Conservation (phyloP, 2,329 filamentous ascomycete genomes). For the Aspergillus carbonarius region DNA sequence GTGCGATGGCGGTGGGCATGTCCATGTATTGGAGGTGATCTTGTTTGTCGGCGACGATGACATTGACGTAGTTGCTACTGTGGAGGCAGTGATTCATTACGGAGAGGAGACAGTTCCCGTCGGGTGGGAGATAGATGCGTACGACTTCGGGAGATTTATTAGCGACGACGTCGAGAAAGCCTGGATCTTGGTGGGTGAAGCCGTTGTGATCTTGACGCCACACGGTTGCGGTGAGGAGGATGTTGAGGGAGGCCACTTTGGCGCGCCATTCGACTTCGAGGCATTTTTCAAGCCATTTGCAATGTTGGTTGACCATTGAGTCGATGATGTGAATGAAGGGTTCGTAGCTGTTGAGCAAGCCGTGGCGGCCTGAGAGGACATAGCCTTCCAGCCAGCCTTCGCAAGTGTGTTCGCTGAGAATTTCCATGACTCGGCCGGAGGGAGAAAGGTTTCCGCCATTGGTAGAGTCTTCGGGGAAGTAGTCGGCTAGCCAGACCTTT, state of each 20-base stretch:
- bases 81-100: conserved; percentile 74
- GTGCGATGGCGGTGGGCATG: conserved; percentile 69
- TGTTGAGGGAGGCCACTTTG: conserved; percentile 73
- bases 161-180: conserved; percentile 74
- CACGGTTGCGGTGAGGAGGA: conserved; percentile 73
- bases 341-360: conserved; percentile 77
- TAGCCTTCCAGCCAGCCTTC: conserved; percentile 83
- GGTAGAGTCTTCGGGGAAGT: conserved; percentile 67
- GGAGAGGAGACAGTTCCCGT: conserved; percentile 74
- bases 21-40: conserved; percentile 73
- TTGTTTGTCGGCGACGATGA: conserved; percentile 77
- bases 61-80: conserved; percentile 76
- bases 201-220: conserved; percentile 84
- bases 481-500: conserved; percentile 79
- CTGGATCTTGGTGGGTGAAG: conserved; percentile 78
- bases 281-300: conserved; percentile 82
- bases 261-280: conserved; percentile 75
- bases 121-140: conserved; percentile 76
- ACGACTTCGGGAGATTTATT: conserved; percentile 80
- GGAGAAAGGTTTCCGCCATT: conserved; percentile 72
- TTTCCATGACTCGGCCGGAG: conserved; percentile 75
- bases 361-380: conserved; percentile 70
- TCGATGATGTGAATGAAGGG: conserved; percentile 82
- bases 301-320: conserved; percentile 83
- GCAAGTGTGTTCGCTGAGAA: conserved; percentile 76